Evolutionary conservation across 257 asterid species (phyloP), one percentile per base, ranked within the genome.

Genomic region (Nicotiana benthamiana): DNA sequence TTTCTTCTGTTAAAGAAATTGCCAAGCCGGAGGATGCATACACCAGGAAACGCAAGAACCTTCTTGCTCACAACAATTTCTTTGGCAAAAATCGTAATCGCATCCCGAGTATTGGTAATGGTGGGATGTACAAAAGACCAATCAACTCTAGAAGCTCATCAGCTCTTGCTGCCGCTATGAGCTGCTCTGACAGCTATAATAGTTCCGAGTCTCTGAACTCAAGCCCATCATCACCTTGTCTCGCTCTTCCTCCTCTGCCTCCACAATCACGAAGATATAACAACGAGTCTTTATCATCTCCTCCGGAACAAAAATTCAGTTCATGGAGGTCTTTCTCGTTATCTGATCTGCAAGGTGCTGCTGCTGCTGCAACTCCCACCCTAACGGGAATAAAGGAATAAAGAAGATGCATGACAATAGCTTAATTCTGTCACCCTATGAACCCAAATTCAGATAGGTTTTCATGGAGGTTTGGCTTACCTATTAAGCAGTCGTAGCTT

Each of bases 341-440:
- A 78, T 88, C 91, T 80, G 97, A 94, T 84, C 86, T 94, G 81
- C 97, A 90, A 86, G 93, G 91, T 84, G 93, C 90, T 65, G 92
- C 87, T 65, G 92, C 87, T 85, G 17, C 54, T 66, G 90, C 87
- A 67, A 66, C 75, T 72, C 83, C 90, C 6, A 80, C 87, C 70
- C 30, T 75, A 77, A 60, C 82, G 81, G 91, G 89, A 80, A 63
- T 85, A 75, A 80, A 60, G 82, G 86, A 83, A 79, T 85, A 85
- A 83, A 80, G 77, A 12, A 16, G 67, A 67, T 78, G 75, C 75
- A 24, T 67, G 84, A 83, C 56, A 61, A 80, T 79, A 62, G 77
- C 56, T 77, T 82, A 56, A 57, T 79, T 82, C 56, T 26, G 85
- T 83, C 91, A 67, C 92, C 89, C 93, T 87, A 86, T 87, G 93